These are phyloP conservation scores for Daedaleopsis sinensis DNA, from an alignment of 768 basidiomycete genomes.

Conservation along the genomic window DNA sequence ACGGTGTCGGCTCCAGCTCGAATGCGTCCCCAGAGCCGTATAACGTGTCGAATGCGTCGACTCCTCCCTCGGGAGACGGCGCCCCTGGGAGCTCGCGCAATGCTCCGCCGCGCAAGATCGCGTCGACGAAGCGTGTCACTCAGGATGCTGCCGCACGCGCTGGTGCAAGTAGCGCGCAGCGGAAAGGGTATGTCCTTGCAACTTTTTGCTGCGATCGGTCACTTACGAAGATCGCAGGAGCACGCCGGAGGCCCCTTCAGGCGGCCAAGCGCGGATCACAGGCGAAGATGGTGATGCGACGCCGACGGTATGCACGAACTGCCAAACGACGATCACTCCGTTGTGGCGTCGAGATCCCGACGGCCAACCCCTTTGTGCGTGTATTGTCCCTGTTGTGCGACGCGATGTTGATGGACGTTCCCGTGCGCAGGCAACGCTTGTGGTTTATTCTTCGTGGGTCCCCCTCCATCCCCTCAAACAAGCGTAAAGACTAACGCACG, in stretches of 20 bases:
- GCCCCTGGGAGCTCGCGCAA: constrained; percentile 32
- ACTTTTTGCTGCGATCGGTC: neutral
- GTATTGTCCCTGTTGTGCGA: neutral
- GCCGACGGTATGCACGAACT: constrained; percentile 91
- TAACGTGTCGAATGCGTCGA: constrained; percentile 68
- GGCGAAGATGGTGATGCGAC: constrained; percentile 70
- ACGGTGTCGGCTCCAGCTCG: constrained; percentile 65
- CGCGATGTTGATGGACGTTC: constrained; percentile 19
- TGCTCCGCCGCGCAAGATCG: constrained; percentile 57
- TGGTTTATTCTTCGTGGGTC: constrained; percentile 87
- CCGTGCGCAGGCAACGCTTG: constrained; percentile 75
- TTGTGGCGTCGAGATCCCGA: constrained; percentile 93
- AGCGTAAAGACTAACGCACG: neutral
- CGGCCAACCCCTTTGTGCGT: constrained; percentile 87
- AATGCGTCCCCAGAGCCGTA: constrained; percentile 79
- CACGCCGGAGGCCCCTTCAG: constrained; percentile 59
- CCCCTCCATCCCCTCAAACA: constrained; percentile 3
- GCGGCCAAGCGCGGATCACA: constrained; percentile 34
- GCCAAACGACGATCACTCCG: constrained; percentile 93
- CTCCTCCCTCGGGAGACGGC: constrained; percentile 67
- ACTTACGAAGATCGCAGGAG: constrained; percentile 41
- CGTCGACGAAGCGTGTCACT: constrained; percentile 62
- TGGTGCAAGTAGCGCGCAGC: constrained; percentile 31
- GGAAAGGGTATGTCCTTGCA: constrained; percentile 46
- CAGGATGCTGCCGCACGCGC: constrained; percentile 44